A percentile compares a stretch with the other conserved stretches of the same genome.
Evolutionary conservation across 73 alveolate genomes (phyloP).

Genomic region (Symbiodinium natans): DNA sequence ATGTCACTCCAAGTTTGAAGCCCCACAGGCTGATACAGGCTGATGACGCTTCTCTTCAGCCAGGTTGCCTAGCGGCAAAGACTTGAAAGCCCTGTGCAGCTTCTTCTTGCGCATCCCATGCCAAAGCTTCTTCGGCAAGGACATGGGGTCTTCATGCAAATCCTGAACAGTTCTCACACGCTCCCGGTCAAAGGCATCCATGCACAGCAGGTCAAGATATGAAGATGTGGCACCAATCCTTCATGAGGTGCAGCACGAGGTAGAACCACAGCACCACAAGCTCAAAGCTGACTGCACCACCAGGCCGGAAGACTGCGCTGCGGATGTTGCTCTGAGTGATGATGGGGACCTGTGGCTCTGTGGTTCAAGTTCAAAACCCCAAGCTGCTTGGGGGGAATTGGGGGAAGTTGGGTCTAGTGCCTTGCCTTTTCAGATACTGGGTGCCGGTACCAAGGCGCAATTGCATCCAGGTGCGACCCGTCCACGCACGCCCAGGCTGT

Average conservation of each 20-base stretch:
- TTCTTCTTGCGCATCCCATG: conserved; percentile 64
- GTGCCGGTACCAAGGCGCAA: conserved; percentile 10
- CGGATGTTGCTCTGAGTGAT: conserved; percentile 82
- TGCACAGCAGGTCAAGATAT: too few relatives aligned
- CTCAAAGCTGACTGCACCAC: conserved; percentile 73
- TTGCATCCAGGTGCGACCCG: conserved; percentile 59
- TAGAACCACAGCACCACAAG: conserved; percentile 75
- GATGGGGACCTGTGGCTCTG: conserved; percentile 32
- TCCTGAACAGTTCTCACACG: conserved; percentile 31
- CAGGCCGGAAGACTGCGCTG: conserved; percentile 86
- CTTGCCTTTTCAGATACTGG: background rate
- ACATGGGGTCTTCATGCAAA: conserved; percentile 23
- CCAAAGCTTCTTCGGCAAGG: conserved; percentile 30
- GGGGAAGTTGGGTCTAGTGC: background rate
- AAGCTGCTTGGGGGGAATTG: background rate
- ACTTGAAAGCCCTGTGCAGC: conserved; percentile 57
- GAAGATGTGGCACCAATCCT: conserved; percentile 1
- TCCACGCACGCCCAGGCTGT: conserved; percentile 86
- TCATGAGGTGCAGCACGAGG: conserved; percentile 68
- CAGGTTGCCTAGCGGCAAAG: conserved; percentile 20
- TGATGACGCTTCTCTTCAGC: background rate
- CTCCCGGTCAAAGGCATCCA: too few relatives aligned
- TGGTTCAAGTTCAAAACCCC: too few relatives aligned
- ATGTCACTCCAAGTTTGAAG: too few relatives aligned
- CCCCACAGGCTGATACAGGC: background rate